These are phyloP conservation scores for Xylaria cubensis DNA, from an alignment of 495 filamentous ascomycete genomes.

Conservation along the genomic window DNA sequence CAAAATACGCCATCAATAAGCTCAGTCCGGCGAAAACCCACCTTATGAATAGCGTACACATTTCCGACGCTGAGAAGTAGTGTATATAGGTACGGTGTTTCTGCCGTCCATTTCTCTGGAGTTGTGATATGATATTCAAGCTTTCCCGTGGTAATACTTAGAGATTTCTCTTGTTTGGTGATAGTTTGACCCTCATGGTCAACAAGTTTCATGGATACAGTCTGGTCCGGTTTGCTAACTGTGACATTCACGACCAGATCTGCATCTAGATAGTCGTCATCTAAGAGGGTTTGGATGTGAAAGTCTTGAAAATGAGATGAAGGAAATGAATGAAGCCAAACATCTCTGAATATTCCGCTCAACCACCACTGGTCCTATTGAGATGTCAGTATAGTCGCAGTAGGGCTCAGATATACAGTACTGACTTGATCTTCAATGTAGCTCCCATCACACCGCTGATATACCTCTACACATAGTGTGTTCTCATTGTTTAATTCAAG, in stretches of 20 bases:
- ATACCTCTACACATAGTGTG: slow-evolving; percentile 66
- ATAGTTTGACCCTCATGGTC: slow-evolving; percentile 42
- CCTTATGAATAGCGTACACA: slow-evolving; percentile 54
- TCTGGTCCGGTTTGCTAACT: slow-evolving; percentile 39
- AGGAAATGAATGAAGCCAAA: slow-evolving; percentile 69
- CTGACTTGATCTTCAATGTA: slow-evolving; percentile 71
- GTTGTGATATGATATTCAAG: slow-evolving; percentile 48
- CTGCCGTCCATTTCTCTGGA: slow-evolving; percentile 72
- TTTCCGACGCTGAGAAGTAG: slow-evolving; percentile 48
- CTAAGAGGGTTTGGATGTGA: slow-evolving; percentile 61
- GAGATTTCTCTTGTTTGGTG: slow-evolving; percentile 25
- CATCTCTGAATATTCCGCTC: slow-evolving; percentile 73
- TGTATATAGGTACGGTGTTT: slow-evolving; percentile 68
- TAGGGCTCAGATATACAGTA: not conserved
- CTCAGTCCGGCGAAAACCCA: slow-evolving; percentile 68
- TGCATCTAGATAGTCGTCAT: slow-evolving; percentile 62
- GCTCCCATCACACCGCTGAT: slow-evolving; percentile 69
- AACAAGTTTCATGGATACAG: slow-evolving; percentile 43
- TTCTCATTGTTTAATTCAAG: slow-evolving; percentile 56
- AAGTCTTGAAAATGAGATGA: slow-evolving; percentile 64
- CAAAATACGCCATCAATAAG: slow-evolving; percentile 62
- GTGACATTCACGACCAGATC: slow-evolving; percentile 56
- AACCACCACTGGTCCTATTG: slow-evolving; percentile 62
- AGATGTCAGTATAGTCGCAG: slow-evolving; percentile 21
- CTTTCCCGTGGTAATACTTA: slow-evolving; percentile 19